Conservation (phyloP, 805 yeast species). For the Alloascoidea africana region DNA sequence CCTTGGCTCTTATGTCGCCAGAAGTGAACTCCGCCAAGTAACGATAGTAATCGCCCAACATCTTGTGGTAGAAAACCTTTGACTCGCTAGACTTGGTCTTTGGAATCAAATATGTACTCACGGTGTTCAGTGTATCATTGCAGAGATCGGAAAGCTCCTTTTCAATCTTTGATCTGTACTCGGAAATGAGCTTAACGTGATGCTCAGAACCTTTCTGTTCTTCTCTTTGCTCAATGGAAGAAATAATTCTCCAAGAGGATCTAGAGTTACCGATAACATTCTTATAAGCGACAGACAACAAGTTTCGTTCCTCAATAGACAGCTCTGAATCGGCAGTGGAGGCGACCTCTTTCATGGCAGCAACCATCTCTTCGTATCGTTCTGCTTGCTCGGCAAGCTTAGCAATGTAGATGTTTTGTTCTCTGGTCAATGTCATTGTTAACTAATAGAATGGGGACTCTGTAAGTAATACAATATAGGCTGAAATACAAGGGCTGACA, state of each 20-base stretch:
- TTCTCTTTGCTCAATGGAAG: slow-evolving; percentile 97
- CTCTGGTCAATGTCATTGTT: slow-evolving; percentile 56
- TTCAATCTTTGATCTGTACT: slow-evolving; percentile 93
- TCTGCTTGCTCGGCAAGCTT: slow-evolving; percentile 99
- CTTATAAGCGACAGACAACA: slow-evolving; percentile 94
- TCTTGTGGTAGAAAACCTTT: slow-evolving; percentile 95
- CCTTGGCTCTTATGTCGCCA: slow-evolving; percentile 85
- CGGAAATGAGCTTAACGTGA: slow-evolving; percentile 79
- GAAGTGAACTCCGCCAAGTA: slow-evolving; percentile 95
- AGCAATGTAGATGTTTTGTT: slow-evolving; percentile 96
- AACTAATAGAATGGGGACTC: too few species aligned
- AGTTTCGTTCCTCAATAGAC: slow-evolving; percentile 95
- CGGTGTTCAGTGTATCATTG: slow-evolving; percentile 82
- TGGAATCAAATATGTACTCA: slow-evolving; percentile 82
- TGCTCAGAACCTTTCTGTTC: slow-evolving; percentile 85
- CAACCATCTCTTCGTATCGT: slow-evolving; percentile 99
- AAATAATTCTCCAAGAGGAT: slow-evolving; percentile 99
- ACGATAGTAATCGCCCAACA: slow-evolving; percentile 99
- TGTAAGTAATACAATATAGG: too few species aligned
- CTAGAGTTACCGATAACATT: slow-evolving; percentile 98
- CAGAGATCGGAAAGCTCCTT: slow-evolving; percentile 88
- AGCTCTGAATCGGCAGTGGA: slow-evolving; percentile 55
- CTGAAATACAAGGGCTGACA: too few species aligned
- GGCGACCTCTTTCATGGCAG: slow-evolving; percentile 94
- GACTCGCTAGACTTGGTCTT: slow-evolving; percentile 96